phyloP scores from a whole-genome alignment of 495 filamentous ascomycete species.

The Penicillium robsamsonii region DNA sequence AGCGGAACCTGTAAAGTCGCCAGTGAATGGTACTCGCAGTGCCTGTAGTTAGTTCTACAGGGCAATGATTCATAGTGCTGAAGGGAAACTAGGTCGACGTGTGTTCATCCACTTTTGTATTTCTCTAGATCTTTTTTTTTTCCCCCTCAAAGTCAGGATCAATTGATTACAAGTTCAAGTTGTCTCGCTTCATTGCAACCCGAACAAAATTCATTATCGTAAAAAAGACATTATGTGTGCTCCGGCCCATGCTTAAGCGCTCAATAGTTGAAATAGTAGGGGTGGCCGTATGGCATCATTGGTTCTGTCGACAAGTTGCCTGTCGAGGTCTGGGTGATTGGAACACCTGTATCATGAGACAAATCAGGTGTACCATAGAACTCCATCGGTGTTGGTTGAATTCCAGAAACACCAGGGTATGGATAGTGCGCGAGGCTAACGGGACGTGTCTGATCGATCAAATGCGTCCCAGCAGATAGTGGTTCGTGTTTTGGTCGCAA shows the following conservation, averaged over 20 bases:
- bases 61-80: not conserved
- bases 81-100: too few relatives aligned
- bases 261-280: conserved; percentile 36
- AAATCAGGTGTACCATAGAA: conserved; percentile 14
- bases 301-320: conserved; percentile 6
- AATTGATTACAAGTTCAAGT: too few relatives aligned
- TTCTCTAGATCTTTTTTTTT: not conserved
- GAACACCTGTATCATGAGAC: not conserved
- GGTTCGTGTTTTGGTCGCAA: conserved; percentile 25
- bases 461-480: conserved; percentile 13
- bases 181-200: not conserved
- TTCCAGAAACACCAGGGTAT: conserved; percentile 14
- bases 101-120: not conserved
- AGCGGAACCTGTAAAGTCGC: conserved; percentile 40
- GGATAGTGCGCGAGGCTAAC: conserved; percentile 19
- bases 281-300: conserved; percentile 25
- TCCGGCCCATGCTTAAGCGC: not conserved
- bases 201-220: conserved; percentile 25
- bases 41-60: conserved; percentile 26
- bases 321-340: conserved; percentile 3
- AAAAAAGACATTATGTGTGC: not conserved
- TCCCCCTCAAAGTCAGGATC: not conserved
- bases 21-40: conserved; percentile 54
- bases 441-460: conserved; percentile 20
- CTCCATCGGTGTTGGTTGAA: conserved; percentile 22